phyloP scores from a whole-genome alignment of 129 eudicot genomes.

The Sambucus nigra region DNA sequence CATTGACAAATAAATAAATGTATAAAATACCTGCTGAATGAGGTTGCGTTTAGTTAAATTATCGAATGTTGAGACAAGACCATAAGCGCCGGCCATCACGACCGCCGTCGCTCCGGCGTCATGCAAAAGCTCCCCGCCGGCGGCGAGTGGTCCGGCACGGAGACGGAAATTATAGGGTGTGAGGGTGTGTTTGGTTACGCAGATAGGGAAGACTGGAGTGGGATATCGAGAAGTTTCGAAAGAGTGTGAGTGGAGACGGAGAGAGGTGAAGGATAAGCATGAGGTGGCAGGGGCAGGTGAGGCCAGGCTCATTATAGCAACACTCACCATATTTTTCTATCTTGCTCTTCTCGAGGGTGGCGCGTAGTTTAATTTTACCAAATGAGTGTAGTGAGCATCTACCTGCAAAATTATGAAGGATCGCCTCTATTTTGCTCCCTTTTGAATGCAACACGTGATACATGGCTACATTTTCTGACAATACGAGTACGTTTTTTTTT shows the following conservation, averaged over 20 bases:
- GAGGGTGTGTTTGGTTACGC: background rate
- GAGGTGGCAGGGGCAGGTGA: constrained; percentile 1
- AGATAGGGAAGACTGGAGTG: background rate
- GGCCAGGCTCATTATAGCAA: background rate
- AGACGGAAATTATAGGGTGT: constrained; percentile 10
- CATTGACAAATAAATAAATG: no score
- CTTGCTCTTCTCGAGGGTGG: background rate
- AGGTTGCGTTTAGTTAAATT: constrained; percentile 46
- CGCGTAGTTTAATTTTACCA: no score
- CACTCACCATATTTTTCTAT: background rate
- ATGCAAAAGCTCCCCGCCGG: constrained; percentile 31
- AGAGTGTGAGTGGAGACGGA: background rate
- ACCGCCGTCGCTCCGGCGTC: constrained; percentile 63
- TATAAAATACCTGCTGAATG: constrained; percentile 78
- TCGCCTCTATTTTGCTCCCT: no score
- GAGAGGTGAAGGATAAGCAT: background rate
- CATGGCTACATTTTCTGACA: no score
- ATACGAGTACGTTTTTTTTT: no score
- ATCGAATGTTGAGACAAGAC: constrained; percentile 64
- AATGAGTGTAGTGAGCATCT: no score
- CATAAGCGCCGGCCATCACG: constrained; percentile 58
- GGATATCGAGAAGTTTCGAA: background rate
- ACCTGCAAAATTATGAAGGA: no score
- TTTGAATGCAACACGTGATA: no score
- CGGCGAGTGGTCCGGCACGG: constrained; percentile 9